Base-by-base conservation (phyloP, 192 early-diverging fungal genomes). In the Entomortierella beljakovae region DNA sequence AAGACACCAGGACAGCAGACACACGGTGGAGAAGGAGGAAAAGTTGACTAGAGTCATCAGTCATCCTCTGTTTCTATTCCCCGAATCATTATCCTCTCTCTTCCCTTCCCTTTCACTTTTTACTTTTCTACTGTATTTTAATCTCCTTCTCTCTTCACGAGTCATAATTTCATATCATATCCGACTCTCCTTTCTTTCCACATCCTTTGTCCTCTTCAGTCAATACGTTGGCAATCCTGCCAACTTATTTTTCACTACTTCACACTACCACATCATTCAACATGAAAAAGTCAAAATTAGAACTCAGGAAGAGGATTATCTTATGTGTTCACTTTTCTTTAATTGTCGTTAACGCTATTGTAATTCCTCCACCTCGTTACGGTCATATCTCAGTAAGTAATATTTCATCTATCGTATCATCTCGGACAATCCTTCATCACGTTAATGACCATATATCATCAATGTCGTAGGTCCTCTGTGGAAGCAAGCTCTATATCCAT, bases 321-420 rank as follows among this genome's bases (percentile, higher is more conserved):
- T 9, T 51, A 28, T 33, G 34, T 2, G 6, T 50, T 8, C 32
- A 52, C 46, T 52, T 46, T 13, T 25, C 28, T 32, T 18, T 48
- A 5, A 13, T 22, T n/a, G 25, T 6, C 18, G 18, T 23, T 1
- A n/a, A 51, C 28, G 61, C 67, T 20, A 25, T 69, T 4, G 73
- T 77, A 29, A 64, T 58, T 35, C 73, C 73, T 7, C 66, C 73
- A 46, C 28, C 73, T 25, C 58, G 73, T 16, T 77, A 66, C 60
- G 73, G 73, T 59, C 73, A 77, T 46, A 61, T 77, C 37, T 68
- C 73, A 16, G 73, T 77, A 74, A 7, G 33, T 33, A 11, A 31
- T 29, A 22, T 23, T 40, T 23, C n/a, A 57, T 32, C 18, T 18
- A 23, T 34, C 48, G 38, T 3, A 26, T 37, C 2, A 6, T 10